Evolutionary conservation across 768 basidiomycete genomes (phyloP).

Genomic region (Mycena haematopus): DNA sequence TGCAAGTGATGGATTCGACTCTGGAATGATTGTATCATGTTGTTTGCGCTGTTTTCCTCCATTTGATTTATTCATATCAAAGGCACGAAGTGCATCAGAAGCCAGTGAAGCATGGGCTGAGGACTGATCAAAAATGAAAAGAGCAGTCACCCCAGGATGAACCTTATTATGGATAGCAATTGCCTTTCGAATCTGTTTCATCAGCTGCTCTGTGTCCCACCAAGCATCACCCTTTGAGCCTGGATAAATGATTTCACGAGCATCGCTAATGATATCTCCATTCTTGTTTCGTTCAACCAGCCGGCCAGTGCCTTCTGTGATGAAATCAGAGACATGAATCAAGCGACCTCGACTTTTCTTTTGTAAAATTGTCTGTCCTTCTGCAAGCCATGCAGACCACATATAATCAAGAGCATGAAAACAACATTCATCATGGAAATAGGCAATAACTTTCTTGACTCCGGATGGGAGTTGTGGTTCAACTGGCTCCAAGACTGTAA

Average conservation of each 20-base stretch:
- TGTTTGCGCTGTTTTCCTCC: conserved; percentile 28
- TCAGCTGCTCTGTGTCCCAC: conserved; percentile 33
- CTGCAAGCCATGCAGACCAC: conserved; percentile 12
- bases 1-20: conserved; percentile 28
- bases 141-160: conserved; percentile 19
- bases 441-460: conserved; percentile 34
- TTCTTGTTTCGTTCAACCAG: conserved; percentile 16
- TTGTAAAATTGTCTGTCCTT: conserved; percentile 14
- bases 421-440: conserved; percentile 41
- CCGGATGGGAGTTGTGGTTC: conserved; percentile 33
- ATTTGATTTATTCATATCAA: conserved; percentile 33
- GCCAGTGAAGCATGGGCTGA: conserved; percentile 31
- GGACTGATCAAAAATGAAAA: conserved; percentile 32
- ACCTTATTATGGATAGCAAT: conserved; percentile 19
- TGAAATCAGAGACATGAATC: conserved; percentile 31
- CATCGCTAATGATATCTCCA: conserved; percentile 24
- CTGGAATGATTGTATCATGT: conserved; percentile 29
- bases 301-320: conserved; percentile 14
- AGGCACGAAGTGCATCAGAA: conserved; percentile 30
- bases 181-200: conserved; percentile 25
- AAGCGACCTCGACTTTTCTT: conserved; percentile 34
- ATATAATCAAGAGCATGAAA: conserved; percentile 37
- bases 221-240: conserved; percentile 32
- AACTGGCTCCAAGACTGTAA: conserved; percentile 6
- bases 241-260: conserved; percentile 31